Evolutionary conservation across 1,284 basidiomycete genomes (phyloP), one percentile per base, ranked within the genome.

Genomic region (Tilletia setariae): DNA sequence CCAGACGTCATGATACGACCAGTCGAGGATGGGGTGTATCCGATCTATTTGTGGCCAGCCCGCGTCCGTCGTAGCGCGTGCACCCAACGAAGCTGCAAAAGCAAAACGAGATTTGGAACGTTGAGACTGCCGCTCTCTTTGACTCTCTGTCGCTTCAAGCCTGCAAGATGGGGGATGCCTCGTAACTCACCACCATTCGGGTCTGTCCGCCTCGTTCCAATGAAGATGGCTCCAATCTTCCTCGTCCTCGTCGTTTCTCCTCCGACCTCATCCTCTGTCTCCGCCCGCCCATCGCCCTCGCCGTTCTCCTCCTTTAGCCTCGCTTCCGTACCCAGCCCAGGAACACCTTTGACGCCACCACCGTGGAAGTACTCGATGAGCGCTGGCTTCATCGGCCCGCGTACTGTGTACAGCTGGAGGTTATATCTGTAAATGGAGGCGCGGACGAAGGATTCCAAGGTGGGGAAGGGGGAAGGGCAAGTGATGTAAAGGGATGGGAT

Each of bases 21-120:
- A 98, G 80, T 97, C 90, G 64, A 98, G 90, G 76, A 98, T 92
- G 0, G 96, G 95, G 81, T 98, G 95, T 32, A 98, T 89, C 23
- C 95, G 89, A 79, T 94, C 90, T 70, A 95, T 92, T 2, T 84
- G 81, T 3, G 95, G 94, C 95, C 95, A 98, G 65, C 87, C 90
- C 0, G 87, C 84, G 83, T 97, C 94, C 6, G 93, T 95, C 8
- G 35, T 40, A 6, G 67, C 35, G 6, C 67, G 42, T 32, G 62
- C 63, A 19, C 40, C 25, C 4, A 68, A 25, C 23, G 65, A 51
- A 19, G 47, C 49, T 59, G 65, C 19, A 19, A 19, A 62, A 25
- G 6, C 16, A 16, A 21, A 25, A 3, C 16, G 59, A 40, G 7
- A 62, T 19, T 19, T 43, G n/a, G n/a, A n/a, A n/a, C n/a, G n/a